These are phyloP conservation scores for Kokia cookei DNA, from an alignment of 441 rosid species.

Conservation along the genomic window DNA sequence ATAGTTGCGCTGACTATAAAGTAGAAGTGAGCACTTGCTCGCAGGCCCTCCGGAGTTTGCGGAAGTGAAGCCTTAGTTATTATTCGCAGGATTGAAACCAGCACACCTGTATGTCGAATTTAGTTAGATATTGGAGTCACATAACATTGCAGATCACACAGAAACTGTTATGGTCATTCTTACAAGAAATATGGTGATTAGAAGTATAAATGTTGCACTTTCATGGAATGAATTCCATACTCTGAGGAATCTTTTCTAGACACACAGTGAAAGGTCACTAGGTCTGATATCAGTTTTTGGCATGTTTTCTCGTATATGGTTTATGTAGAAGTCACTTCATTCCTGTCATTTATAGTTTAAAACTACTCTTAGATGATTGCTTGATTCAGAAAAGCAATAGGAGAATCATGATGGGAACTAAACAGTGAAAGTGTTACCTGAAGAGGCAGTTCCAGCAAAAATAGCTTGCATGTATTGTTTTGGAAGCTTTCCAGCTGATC, in stretches of 20 bases:
- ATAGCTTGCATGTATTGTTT: slow-evolving; percentile 90
- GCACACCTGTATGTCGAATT: slow-evolving; percentile 44
- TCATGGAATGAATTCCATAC: neutral
- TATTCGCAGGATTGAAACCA: slow-evolving; percentile 65
- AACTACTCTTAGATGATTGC: neutral
- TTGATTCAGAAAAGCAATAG: neutral
- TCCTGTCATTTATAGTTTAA: neutral
- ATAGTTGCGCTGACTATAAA: slow-evolving; percentile 58
- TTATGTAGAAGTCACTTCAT: neutral
- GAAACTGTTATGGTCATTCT: neutral
- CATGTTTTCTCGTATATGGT: neutral
- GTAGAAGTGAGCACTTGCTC: slow-evolving; percentile 70
- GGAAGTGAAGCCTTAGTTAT: slow-evolving; percentile 79
- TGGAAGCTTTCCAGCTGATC: slow-evolving; percentile 82
- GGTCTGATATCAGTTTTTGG: neutral
- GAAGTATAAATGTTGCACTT: neutral
- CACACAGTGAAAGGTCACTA: neutral
- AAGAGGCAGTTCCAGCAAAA: slow-evolving; percentile 90
- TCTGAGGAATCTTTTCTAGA: neutral
- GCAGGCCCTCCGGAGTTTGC: slow-evolving; percentile 58
- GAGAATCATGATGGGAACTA: neutral
- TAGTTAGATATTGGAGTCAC: neutral
- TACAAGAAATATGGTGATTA: neutral
- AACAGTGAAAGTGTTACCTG: slow-evolving; percentile 42
- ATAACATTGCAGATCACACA: neutral